These are phyloP conservation scores for Diaporthe citrichinensis DNA, from an alignment of 2,329 filamentous ascomycete species.

Conservation along the genomic window DNA sequence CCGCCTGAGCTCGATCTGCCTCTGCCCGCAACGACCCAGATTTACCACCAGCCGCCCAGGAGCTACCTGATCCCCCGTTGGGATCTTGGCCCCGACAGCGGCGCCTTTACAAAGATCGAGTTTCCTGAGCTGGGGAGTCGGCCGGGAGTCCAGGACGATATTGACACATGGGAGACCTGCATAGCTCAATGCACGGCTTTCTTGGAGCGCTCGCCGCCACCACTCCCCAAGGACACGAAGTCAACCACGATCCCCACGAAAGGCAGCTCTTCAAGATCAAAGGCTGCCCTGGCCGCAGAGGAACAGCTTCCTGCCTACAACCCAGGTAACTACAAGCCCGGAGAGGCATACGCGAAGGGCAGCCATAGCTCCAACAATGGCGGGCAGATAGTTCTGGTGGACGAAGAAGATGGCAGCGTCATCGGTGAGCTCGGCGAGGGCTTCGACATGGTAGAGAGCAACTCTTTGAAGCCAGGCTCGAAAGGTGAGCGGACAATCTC, in stretches of 20 bases:
- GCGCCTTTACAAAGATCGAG: constrained; percentile 93
- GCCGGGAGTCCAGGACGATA: constrained; percentile 86
- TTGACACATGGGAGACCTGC: constrained; percentile 98
- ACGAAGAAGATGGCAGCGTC: constrained; percentile 96
- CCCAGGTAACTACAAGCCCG: constrained; percentile 83
- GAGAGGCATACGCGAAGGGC: constrained; percentile 81
- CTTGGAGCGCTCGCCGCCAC: constrained; percentile 83
- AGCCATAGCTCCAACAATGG: constrained; percentile 68
- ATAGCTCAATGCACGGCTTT: constrained; percentile 98
- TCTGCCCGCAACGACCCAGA: constrained; percentile 94
- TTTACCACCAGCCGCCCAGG: constrained; percentile 93
- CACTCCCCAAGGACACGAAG: constrained; percentile 53
- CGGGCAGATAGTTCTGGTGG: constrained; percentile 90
- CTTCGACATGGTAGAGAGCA: constrained; percentile 84
- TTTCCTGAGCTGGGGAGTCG: constrained; percentile 83
- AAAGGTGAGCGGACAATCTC: constrained; percentile 75
- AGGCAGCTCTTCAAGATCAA: constrained; percentile 48
- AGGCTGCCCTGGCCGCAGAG: constrained; percentile 56
- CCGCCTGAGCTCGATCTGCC: constrained; percentile 95
- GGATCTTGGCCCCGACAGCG: constrained; percentile 90
- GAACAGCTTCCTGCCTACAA: constrained; percentile 78
- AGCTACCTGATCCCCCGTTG: constrained; percentile 96
- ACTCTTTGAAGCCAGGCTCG: constrained; percentile 83
- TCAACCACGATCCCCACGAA: constrained; percentile 16
- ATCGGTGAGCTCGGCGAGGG: constrained; percentile 91